A percentile compares a stretch with the other conserved stretches of the same genome.
Conservation (phyloP, 768 basidiomycete genomes). For the Suillus americanus region DNA sequence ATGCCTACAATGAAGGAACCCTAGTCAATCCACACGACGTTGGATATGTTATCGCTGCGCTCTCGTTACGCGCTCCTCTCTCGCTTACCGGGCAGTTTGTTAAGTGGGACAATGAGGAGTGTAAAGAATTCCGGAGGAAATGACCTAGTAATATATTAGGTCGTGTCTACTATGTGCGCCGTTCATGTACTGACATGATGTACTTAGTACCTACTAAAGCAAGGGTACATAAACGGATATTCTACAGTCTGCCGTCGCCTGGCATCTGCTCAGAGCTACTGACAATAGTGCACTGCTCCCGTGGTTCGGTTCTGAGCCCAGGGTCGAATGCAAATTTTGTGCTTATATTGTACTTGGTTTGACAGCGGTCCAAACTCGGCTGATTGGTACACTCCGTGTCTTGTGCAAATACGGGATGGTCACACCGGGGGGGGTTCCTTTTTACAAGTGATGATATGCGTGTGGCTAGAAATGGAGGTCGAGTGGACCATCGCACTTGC, state of each 20-base stretch:
- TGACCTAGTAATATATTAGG: constrained; percentile 10
- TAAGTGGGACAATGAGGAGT: constrained; percentile 75
- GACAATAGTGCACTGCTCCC: neutral
- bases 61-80: constrained; percentile 65
- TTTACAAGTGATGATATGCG: neutral
- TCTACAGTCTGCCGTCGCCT: too few relatives aligned
- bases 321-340: neutral
- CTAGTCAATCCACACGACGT: constrained; percentile 74
- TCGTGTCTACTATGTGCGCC: neutral
- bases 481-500: neutral
- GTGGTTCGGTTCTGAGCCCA: neutral
- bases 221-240: neutral
- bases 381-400: neutral
- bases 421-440: neutral
- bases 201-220: neutral
- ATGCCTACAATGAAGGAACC: constrained; percentile 59
- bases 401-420: neutral
- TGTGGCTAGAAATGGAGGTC: neutral
- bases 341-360: neutral
- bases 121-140: constrained; percentile 49
- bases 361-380: neutral
- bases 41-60: constrained; percentile 76
- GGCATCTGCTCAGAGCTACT: neutral
- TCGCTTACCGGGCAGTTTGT: constrained; percentile 75
- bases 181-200: neutral